These are phyloP conservation scores for Agaricus bisporus DNA, from an alignment of 768 basidiomycete genomes.

Conservation along the genomic window DNA sequence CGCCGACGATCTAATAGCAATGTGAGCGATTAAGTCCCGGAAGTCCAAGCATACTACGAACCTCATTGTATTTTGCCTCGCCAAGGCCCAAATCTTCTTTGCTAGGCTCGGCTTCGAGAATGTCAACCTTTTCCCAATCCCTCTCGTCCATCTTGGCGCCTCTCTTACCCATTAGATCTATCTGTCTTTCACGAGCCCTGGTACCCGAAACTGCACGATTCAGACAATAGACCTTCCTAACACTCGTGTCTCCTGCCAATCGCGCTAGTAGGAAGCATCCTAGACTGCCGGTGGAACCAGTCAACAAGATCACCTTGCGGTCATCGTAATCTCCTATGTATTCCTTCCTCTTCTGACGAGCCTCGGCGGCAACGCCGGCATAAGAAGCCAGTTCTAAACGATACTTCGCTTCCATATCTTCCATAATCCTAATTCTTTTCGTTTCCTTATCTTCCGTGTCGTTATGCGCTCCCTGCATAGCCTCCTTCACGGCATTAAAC, in stretches of 20 bases:
- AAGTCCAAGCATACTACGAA: conserved; percentile 8
- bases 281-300: conserved; percentile 35
- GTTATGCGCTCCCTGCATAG: conserved; percentile 16
- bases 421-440: conserved; percentile 17
- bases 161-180: conserved; percentile 23
- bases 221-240: conserved; percentile 25
- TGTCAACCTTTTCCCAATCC: conserved; percentile 24
- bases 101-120: conserved; percentile 22
- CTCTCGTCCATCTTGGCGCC: conserved; percentile 18
- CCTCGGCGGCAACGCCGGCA: conserved; percentile 3
- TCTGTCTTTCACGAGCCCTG: conserved; percentile 20
- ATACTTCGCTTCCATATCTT: conserved; percentile 24
- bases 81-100: conserved; percentile 20
- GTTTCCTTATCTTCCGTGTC: conserved; percentile 13
- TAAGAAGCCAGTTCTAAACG: conserved; percentile 11
- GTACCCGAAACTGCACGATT: conserved; percentile 21
- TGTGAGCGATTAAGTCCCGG: background rate
- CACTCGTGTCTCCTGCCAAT: conserved; percentile 17
- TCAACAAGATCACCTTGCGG: conserved; percentile 25
- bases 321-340: background rate
- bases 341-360: conserved; percentile 2
- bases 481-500: conserved; percentile 12
- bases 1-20: conserved; percentile 14
- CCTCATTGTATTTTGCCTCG: conserved; percentile 19
- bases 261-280: conserved; percentile 28